These are phyloP conservation scores for Tuber indicum DNA, from an alignment of 495 filamentous ascomycete genomes.

Conservation along the genomic window DNA sequence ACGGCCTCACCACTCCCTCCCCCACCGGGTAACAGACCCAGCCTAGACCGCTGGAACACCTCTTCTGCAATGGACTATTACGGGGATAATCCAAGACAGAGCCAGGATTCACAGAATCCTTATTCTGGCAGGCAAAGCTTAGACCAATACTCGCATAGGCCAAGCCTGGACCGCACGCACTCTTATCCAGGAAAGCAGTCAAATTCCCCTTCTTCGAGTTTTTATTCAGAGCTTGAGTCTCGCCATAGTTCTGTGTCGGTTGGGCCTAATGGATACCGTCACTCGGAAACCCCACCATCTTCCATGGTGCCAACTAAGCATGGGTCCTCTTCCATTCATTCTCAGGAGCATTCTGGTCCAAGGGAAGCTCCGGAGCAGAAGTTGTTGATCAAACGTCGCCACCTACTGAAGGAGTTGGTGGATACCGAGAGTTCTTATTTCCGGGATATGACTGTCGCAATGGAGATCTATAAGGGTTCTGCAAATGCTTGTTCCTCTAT, in stretches of 20 bases:
- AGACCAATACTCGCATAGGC: slow-evolving; percentile 37
- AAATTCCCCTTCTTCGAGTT: slow-evolving; percentile 36
- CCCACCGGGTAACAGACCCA: slow-evolving; percentile 17
- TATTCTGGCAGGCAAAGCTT: slow-evolving; percentile 34
- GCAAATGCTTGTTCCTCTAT: slow-evolving; percentile 72
- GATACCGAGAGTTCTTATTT: slow-evolving; percentile 84
- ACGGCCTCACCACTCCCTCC: slow-evolving; percentile 19
- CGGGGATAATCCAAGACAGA: slow-evolving; percentile 25
- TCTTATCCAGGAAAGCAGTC: slow-evolving; percentile 28
- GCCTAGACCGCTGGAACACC: slow-evolving; percentile 33
- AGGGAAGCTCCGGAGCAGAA: slow-evolving; percentile 38
- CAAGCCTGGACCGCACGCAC: slow-evolving; percentile 29
- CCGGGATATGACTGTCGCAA: slow-evolving; percentile 88
- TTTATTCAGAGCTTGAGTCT: slow-evolving; percentile 38
- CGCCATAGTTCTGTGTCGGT: slow-evolving; percentile 33
- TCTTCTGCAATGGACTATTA: slow-evolving; percentile 29
- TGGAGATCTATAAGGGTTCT: slow-evolving; percentile 96
- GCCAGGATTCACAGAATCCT: slow-evolving; percentile 26
- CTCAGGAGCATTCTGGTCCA: slow-evolving; percentile 30
- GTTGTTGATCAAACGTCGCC: slow-evolving; percentile 53
- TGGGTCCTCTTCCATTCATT: slow-evolving; percentile 38
- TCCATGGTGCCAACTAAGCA: slow-evolving; percentile 33
- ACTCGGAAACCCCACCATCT: slow-evolving; percentile 35
- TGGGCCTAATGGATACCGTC: slow-evolving; percentile 31
- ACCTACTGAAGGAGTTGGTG: slow-evolving; percentile 81